Percentiles rank a stretch among this genome's conserved stretches.
Conservation (phyloP, 176 grass and related monocot genomes). For the Metroxylon sagu region DNA sequence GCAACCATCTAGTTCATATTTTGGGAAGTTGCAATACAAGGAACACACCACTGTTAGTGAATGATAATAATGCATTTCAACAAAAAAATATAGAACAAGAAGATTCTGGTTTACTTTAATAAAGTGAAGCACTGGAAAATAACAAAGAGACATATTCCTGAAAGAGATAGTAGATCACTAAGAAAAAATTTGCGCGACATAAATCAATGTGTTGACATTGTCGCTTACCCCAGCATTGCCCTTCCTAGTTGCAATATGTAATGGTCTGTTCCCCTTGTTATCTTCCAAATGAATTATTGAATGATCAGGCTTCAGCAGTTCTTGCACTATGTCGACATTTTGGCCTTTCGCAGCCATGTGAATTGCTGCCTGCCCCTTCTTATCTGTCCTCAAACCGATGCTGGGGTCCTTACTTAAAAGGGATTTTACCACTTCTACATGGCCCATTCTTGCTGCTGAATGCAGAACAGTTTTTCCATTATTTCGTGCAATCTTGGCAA, state of each 20-base stretch:
- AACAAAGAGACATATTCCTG: too few relatives aligned
- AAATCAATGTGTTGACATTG: too few relatives aligned
- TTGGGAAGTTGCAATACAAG: too few relatives aligned
- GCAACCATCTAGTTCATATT: too few relatives aligned
- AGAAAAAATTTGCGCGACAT: too few relatives aligned
- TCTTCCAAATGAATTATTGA: conserved; percentile 17
- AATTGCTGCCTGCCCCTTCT: conserved; percentile 19
- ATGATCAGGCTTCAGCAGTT: conserved; percentile 11
- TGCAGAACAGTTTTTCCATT: conserved; percentile 17
- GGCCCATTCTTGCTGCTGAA: conserved; percentile 19
- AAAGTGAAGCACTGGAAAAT: too few relatives aligned
- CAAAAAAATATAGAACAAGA: too few relatives aligned
- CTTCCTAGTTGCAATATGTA: conserved; percentile 17
- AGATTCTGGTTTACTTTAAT: too few relatives aligned
- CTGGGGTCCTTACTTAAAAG: conserved; percentile 12
- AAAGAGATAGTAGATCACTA: too few relatives aligned
- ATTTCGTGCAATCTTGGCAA: conserved; percentile 15
- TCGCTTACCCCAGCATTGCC: conserved; percentile 7
- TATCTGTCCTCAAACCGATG: conserved; percentile 10
- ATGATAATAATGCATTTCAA: too few relatives aligned
- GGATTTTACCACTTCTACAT: conserved; percentile 13
- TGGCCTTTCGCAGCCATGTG: conserved; percentile 18
- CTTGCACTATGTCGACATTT: conserved; percentile 10
- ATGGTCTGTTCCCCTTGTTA: conserved; percentile 14
- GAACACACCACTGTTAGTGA: too few relatives aligned